phyloP scores from a whole-genome alignment of 148 eudicot species.

The Silene uniflora region DNA sequence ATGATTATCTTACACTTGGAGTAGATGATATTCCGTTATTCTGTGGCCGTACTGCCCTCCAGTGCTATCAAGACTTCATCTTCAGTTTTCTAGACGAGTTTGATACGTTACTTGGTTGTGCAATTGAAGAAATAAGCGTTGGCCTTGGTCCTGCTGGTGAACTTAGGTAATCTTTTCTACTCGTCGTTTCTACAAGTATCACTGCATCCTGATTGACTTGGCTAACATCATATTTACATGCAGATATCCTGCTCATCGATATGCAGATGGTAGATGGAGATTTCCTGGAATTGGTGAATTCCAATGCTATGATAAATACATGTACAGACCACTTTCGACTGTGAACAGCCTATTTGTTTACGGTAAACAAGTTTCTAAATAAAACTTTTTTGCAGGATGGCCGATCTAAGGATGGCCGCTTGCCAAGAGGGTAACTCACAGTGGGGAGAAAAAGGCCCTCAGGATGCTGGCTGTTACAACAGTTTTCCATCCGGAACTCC shows the following conservation, averaged over 20 bases:
- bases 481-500: slow-evolving; percentile 46
- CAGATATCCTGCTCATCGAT: slow-evolving; percentile 64
- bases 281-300: slow-evolving; percentile 80
- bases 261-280: slow-evolving; percentile 55
- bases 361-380: slow-evolving; percentile 4
- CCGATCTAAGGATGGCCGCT: slow-evolving; percentile 47
- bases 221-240: slow-evolving; percentile 25
- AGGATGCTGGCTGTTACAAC: slow-evolving; percentile 52
- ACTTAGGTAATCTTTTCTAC: slow-evolving; percentile 42
- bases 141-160: slow-evolving; percentile 75
- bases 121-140: slow-evolving; percentile 53
- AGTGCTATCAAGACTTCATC: slow-evolving; percentile 64
- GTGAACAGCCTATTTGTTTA: not conserved
- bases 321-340: slow-evolving; percentile 31
- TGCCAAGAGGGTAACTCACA: slow-evolving; percentile 48
- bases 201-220: slow-evolving; percentile 10
- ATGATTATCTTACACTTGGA: slow-evolving; percentile 56
- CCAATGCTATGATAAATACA: slow-evolving; percentile 65
- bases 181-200: slow-evolving; percentile 10
- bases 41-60: slow-evolving; percentile 57
- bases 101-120: slow-evolving; percentile 41
- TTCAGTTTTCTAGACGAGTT: slow-evolving; percentile 45
- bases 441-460: slow-evolving; percentile 51
- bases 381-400: slow-evolving; percentile 38
- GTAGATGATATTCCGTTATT: slow-evolving; percentile 55